These are phyloP conservation scores for Neoboletus magnificus DNA, from an alignment of 768 basidiomycete species.

Conservation along the genomic window DNA sequence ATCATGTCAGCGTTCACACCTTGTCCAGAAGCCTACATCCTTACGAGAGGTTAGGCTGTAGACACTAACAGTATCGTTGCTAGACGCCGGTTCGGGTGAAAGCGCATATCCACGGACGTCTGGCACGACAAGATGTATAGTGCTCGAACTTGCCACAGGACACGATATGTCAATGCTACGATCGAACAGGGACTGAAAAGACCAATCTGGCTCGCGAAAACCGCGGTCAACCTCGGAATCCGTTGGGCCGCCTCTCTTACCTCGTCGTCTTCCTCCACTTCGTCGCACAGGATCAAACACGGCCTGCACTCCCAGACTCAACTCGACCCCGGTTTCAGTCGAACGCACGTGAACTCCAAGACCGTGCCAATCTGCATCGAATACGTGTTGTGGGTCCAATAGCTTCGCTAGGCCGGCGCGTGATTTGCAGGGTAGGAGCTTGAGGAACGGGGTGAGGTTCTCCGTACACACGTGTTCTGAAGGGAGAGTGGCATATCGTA, in stretches of 20 bases:
- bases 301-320: slow-evolving; percentile 67
- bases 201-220: slow-evolving; percentile 57
- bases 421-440: slow-evolving; percentile 91
- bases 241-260: slow-evolving; percentile 34
- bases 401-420: slow-evolving; percentile 79
- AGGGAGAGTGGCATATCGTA: slow-evolving; percentile 75
- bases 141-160: slow-evolving; percentile 64
- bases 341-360: slow-evolving; percentile 77
- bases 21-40: background rate
- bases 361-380: slow-evolving; percentile 91
- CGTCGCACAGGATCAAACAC: slow-evolving; percentile 75
- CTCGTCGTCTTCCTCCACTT: slow-evolving; percentile 49
- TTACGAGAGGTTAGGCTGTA: slow-evolving; percentile 52
- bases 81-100: slow-evolving; percentile 47
- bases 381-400: slow-evolving; percentile 80
- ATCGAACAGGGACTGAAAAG: slow-evolving; percentile 64
- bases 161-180: slow-evolving; percentile 61
- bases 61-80: slow-evolving; percentile 35
- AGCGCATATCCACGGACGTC: slow-evolving; percentile 41
- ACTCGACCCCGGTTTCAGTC: slow-evolving; percentile 56
- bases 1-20: background rate
- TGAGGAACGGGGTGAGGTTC: slow-evolving; percentile 93
- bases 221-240: background rate
- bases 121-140: slow-evolving; percentile 49
- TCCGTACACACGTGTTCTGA: slow-evolving; percentile 95